Evolutionary conservation across 768 basidiomycete genomes (phyloP).

Genomic region (Calocybe gangraenosa): DNA sequence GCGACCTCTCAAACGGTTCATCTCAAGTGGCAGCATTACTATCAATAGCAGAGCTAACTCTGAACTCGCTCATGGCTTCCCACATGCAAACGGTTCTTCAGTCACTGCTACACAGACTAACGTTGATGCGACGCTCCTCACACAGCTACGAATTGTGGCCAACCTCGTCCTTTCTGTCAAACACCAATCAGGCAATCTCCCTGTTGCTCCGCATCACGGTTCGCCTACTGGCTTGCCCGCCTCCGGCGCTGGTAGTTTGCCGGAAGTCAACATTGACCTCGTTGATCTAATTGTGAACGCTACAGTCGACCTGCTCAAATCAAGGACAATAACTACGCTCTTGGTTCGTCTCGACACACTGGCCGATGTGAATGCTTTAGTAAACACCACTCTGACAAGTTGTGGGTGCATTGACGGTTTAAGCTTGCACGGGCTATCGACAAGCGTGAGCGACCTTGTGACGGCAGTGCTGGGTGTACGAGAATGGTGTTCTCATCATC

Average conservation of each 20-base stretch:
- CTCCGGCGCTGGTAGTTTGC: neutral
- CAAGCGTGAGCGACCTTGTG: slow-evolving; percentile 6
- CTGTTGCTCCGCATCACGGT: neutral
- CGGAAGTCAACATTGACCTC: slow-evolving; percentile 8
- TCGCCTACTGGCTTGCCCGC: neutral
- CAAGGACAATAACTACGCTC: slow-evolving; percentile 6
- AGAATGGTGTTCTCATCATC: slow-evolving; percentile 12
- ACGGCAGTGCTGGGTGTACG: slow-evolving; percentile 6
- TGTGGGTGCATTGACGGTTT: slow-evolving; percentile 11
- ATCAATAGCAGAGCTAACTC: slow-evolving; percentile 22
- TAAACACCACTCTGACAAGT: slow-evolving; percentile 6
- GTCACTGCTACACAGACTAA: neutral
- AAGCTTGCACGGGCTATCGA: slow-evolving; percentile 8
- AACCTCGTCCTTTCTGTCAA: slow-evolving; percentile 9
- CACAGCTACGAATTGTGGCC: slow-evolving; percentile 6
- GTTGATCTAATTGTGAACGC: slow-evolving; percentile 12
- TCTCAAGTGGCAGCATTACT: slow-evolving; percentile 6
- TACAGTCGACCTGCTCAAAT: slow-evolving; percentile 10
- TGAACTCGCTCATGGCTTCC: too few species aligned
- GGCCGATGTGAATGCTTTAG: slow-evolving; percentile 1
- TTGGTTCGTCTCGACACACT: slow-evolving; percentile 9
- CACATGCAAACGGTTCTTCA: too few species aligned
- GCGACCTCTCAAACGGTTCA: neutral
- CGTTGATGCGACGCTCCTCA: slow-evolving; percentile 7
- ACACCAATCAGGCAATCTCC: slow-evolving; percentile 1